Conservation (phyloP, 805 yeast species). For the Barnettozyma salicaria region DNA sequence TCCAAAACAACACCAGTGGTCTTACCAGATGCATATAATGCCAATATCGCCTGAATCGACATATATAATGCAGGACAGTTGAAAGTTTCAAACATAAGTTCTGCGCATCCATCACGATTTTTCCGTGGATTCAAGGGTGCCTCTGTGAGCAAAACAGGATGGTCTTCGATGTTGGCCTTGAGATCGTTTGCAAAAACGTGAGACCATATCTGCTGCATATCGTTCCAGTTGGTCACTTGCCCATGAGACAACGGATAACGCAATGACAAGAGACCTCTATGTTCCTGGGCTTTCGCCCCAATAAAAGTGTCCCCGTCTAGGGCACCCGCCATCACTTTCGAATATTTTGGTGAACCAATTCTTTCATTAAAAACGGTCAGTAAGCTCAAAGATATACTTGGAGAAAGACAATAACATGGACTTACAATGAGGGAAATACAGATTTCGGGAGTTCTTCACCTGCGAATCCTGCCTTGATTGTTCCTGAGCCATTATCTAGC, state of each 20-base stretch:
- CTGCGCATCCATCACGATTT: conserved; percentile 86
- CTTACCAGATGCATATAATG: conserved; percentile 82
- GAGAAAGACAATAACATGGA: background rate
- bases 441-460: conserved; percentile 80
- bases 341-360: conserved; percentile 80
- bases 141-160: conserved; percentile 83
- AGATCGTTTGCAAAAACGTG: conserved; percentile 54
- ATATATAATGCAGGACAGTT: conserved; percentile 87
- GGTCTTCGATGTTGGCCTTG: conserved; percentile 62
- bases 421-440: conserved; percentile 50
- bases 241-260: conserved; percentile 78
- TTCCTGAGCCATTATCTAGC: conserved; percentile 82
- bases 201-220: conserved; percentile 80
- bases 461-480: conserved; percentile 84
- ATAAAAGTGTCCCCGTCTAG: conserved; percentile 61
- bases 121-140: conserved; percentile 81
- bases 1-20: conserved; percentile 89
- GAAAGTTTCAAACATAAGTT: conserved; percentile 85
- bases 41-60: conserved; percentile 84
- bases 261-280: conserved; percentile 70
- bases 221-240: conserved; percentile 73
- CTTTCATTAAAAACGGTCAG: conserved; percentile 16
- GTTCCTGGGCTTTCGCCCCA: conserved; percentile 68
- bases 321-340: conserved; percentile 73
- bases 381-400: background rate